Evolutionary conservation across 1,284 basidiomycete genomes (phyloP).

Genomic region (Trametes pubescens): DNA sequence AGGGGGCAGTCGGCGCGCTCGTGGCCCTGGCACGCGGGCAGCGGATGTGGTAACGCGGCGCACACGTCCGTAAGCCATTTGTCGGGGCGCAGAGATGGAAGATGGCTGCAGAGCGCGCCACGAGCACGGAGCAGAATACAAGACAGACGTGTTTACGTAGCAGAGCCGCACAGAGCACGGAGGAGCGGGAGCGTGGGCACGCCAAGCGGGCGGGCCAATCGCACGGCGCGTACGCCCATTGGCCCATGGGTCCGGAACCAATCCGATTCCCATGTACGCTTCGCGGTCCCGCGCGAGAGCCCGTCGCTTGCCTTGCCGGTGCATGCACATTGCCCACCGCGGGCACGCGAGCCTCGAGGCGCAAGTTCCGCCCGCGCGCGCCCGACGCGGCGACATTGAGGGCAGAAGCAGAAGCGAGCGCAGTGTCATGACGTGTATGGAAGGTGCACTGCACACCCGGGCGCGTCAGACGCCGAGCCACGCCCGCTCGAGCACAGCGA

Average conservation of each 20-base stretch:
- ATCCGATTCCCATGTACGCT: too few relatives aligned
- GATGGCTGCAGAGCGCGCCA: not conserved
- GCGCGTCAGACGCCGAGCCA: slow-evolving; percentile 42
- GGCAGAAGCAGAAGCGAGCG: not conserved
- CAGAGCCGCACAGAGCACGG: not conserved
- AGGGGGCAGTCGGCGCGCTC: not conserved
- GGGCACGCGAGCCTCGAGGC: not conserved
- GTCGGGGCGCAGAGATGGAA: not conserved
- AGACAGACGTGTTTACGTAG: not conserved
- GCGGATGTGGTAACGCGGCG: not conserved
- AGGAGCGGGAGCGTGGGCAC: not conserved
- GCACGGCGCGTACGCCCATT: not conserved
- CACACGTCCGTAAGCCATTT: not conserved
- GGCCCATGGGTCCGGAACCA: not conserved
- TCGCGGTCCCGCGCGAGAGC: not conserved
- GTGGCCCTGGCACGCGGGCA: slow-evolving; percentile 12
- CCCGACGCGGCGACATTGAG: slow-evolving; percentile 8
- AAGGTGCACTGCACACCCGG: not conserved
- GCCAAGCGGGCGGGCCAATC: slow-evolving; percentile 3
- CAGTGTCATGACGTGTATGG: not conserved
- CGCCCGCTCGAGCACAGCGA: slow-evolving; percentile 56
- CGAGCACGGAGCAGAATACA: not conserved
- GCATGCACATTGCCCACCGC: slow-evolving; percentile 5
- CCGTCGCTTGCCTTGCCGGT: not conserved
- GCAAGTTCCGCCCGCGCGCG: slow-evolving; percentile 5